These are phyloP conservation scores for Tricholoma flavovirens DNA, from an alignment of 768 basidiomycete species.

Conservation along the genomic window DNA sequence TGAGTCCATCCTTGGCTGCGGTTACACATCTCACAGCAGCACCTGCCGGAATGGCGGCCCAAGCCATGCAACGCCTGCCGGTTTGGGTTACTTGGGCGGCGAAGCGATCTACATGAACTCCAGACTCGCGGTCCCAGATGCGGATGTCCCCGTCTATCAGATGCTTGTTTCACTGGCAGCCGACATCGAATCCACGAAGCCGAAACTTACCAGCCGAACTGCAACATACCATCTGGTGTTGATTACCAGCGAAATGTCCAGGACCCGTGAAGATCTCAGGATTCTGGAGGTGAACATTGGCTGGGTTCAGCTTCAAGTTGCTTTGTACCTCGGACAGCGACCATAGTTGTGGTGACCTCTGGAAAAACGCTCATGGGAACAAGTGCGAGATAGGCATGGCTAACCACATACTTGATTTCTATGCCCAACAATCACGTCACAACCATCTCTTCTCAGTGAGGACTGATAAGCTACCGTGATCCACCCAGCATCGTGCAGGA, in stretches of 20 bases:
- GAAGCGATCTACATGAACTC: background rate
- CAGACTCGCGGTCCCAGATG: background rate
- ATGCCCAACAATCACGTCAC: conserved; percentile 1
- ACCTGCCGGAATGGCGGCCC: background rate
- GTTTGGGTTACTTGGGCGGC: background rate
- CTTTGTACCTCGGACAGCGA: background rate
- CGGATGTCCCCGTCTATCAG: background rate
- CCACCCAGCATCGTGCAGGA: background rate
- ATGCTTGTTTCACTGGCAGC: background rate
- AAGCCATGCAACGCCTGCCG: background rate
- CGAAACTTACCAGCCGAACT: background rate
- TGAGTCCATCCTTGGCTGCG: background rate
- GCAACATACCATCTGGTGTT: conserved; percentile 1
- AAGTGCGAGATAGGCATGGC: background rate
- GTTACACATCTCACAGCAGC: background rate
- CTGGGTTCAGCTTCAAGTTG: background rate
- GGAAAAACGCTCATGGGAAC: background rate
- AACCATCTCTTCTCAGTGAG: background rate
- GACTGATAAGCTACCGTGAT: background rate
- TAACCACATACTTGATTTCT: background rate
- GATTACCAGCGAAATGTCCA: conserved; percentile 2
- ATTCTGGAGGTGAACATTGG: background rate
- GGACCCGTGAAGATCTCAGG: background rate
- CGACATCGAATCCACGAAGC: background rate
- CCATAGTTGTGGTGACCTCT: background rate